These are phyloP conservation scores for Colletotrichum australisinense DNA, from an alignment of 2,329 filamentous ascomycete species.

Conservation along the genomic window DNA sequence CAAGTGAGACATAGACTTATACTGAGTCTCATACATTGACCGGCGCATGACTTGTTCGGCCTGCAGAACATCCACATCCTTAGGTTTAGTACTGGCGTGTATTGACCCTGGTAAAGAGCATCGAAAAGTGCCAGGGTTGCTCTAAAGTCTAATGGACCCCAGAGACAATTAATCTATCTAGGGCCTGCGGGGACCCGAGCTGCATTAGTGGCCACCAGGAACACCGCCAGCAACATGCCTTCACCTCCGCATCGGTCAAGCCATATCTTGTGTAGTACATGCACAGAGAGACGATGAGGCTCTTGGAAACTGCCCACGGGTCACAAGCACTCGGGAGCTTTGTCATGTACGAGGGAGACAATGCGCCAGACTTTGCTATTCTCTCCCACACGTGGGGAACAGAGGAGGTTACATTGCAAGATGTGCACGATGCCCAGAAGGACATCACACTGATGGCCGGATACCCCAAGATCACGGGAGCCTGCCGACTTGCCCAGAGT, in stretches of 20 bases:
- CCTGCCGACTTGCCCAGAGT: conserved; percentile 15
- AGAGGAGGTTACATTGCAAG: background rate
- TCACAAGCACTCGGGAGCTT: background rate
- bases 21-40: background rate
- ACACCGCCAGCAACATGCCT: background rate
- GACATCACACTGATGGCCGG: conserved; percentile 1
- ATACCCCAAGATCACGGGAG: conserved; percentile 23
- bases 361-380: conserved; percentile 35
- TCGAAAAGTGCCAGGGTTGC: background rate
- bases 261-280: background rate
- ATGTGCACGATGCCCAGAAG: background rate
- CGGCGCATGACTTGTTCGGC: background rate
- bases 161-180: background rate
- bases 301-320: background rate
- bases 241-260: background rate
- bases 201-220: background rate
- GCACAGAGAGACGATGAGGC: background rate
- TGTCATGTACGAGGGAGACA: background rate
- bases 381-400: conserved; percentile 34
- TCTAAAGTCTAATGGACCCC: background rate
- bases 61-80: background rate
- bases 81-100: background rate
- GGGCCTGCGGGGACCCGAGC: background rate
- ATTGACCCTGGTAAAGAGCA: background rate
- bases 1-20: background rate